Conservation (phyloP, 2,329 filamentous ascomycete species). For the Paraphaeosphaeria minitans region DNA sequence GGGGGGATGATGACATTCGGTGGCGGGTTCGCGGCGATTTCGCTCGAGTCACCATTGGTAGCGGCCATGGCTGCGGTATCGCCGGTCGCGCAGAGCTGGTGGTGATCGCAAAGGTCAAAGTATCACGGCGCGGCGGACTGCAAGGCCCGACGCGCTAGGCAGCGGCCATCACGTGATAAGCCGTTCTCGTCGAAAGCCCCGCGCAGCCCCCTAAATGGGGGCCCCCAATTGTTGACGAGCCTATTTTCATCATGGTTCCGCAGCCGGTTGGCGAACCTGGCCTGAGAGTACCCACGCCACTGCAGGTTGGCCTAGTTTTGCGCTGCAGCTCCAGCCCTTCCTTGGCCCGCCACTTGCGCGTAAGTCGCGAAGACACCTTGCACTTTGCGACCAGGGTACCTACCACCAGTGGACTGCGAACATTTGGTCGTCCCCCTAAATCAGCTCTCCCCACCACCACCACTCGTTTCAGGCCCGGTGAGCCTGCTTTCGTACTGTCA, state of each 20-base stretch:
- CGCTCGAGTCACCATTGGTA: conserved; percentile 32
- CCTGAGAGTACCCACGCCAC: neutral
- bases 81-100: neutral
- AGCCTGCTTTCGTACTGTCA: conserved; percentile 42
- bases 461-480: conserved; percentile 27
- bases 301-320: conserved; percentile 23
- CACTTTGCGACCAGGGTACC: conserved; percentile 38
- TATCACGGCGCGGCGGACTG: neutral
- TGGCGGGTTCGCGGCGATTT: conserved; percentile 66
- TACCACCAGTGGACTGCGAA: conserved; percentile 21
- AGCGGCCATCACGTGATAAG: neutral
- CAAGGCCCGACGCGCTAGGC: neutral
- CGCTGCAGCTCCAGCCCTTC: conserved; percentile 16
- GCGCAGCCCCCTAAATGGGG: neutral
- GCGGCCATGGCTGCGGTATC: conserved; percentile 31
- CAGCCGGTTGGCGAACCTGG: neutral
- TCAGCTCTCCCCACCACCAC: conserved; percentile 20
- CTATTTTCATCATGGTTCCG: no score
- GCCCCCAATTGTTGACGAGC: neutral
- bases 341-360: conserved; percentile 18
- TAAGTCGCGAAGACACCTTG: conserved; percentile 32
- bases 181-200: neutral
- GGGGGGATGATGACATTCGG: conserved; percentile 84
- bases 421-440: conserved; percentile 19
- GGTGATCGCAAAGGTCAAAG: neutral